Evolutionary conservation across 2,329 filamentous ascomycete species (phyloP), one percentile per base, ranked within the genome.

Genomic region (Curvularia lunata): DNA sequence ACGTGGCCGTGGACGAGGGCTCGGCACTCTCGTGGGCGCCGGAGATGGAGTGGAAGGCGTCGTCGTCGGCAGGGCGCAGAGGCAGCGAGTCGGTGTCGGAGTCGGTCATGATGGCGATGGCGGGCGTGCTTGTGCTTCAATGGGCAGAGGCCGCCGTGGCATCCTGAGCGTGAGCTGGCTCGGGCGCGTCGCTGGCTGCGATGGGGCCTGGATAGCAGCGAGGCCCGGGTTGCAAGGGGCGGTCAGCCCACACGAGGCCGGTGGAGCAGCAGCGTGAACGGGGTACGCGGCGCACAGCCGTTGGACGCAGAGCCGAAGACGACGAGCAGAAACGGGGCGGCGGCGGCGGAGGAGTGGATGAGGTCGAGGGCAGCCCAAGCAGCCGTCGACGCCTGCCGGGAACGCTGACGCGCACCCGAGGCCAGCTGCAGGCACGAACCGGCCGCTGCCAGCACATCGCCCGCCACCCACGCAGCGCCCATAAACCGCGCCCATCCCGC

Each of bases 11-110:
- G 40, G 40, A 42, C 6, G 62, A 64, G 48, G 76, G 76, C 66
- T 78, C 77, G 53, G 72, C 72, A 53, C 73, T 75, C 71, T 78
- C 71, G 38, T 58, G 56, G 54, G 69, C 70, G 59, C 74, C 77
- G 40, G 72, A 74, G 48, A 77, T 64, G 64, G 74, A 77, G 63
- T 72, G 72, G 59, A 75, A 77, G 62, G 61, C 69, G 62, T 65
- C 62, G 62, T 75, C 56, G 58, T 56, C 54, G 52, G 63, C 48
- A 32, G 54, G 45, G 56, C 58, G 46, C 43, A 55, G 49, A 25
- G 23, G 46, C 43, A 55, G 49, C 37, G 54, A 28, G 50, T 54
- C 37, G 38, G 46, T 54, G 54, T 48, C 50, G 16, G 53, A 46
- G 51, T 57, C 56, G 59, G 59, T 63, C 59, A 62, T 68, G 62